Evolutionary conservation across 2,329 filamentous ascomycete species (phyloP), one percentile per base, ranked within the genome.

Genomic region (Diplodia sapinea): DNA sequence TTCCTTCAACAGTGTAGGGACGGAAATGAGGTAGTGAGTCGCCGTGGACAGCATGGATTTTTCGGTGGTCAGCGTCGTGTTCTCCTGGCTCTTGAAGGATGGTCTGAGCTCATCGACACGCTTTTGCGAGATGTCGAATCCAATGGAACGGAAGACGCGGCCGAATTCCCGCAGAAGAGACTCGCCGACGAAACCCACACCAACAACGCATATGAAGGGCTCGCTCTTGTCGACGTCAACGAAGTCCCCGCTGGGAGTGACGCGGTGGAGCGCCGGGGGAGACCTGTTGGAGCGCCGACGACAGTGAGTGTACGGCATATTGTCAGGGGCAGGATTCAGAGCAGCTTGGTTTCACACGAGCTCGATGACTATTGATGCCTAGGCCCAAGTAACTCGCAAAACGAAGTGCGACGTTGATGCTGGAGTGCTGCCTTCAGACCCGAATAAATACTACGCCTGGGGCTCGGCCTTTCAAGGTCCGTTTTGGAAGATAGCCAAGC

Each of bases 1-100:
- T 0, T 78, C 75, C 4, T 77, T 76, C 8, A 86, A 77, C 1
- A 84, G 78, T 0, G 85, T 86, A 1, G 85, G 85, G 2, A 87
- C 84, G 0, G 84, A 81, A 68, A 86, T 83, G 47, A 86, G 80
- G 65, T 85, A 85, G 72, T 86, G 83, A 0, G 82, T 84, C 9
- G 82, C 85, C 38, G 72, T 69, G 2, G 73, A 70, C n/a, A 86
- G 76, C 1, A 82, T 82, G 70, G 83, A 79, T 12, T 71, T 73
- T 29, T 79, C 73, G 26, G 40, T 57, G 20, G 56, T 67, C 56
- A 62, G 26, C 13, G 47, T 51, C 20, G 15, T 54, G 20, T 33
- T 54, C n/a, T 26, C 9, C n/a, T 31, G 33, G 31, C 43, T 56
- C 31, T 67, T 67, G 54, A 67, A 62, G 20, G n/a, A 20, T 74